Evolutionary conservation across 768 basidiomycete genomes (phyloP).

Genomic region (Calocybe indica): DNA sequence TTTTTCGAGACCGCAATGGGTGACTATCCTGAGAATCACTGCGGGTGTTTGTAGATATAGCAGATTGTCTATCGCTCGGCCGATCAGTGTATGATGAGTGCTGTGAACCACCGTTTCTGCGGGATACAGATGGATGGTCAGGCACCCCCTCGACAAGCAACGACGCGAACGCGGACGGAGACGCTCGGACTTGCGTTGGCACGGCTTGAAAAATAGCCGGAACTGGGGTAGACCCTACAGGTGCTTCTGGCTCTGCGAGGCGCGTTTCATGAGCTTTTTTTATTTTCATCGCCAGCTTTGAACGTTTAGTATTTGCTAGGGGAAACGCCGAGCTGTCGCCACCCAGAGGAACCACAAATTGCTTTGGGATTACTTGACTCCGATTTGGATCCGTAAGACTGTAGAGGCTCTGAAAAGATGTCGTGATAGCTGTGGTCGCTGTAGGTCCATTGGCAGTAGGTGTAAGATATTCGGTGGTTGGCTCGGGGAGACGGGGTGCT

Average conservation of each 20-base stretch:
- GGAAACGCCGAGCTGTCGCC: conserved; percentile 9
- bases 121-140: too few species aligned
- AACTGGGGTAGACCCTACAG: conserved; percentile 21
- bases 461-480: conserved; percentile 62
- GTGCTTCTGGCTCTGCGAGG: conserved; percentile 32
- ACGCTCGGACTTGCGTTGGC: conserved; percentile 55
- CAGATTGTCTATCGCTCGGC: conserved; percentile 16
- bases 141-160: conserved; percentile 50
- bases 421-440: conserved; percentile 82
- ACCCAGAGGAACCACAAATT: conserved; percentile 38
- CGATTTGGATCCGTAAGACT: conserved; percentile 52
- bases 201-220: conserved; percentile 57
- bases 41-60: conserved; percentile 1
- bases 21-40: conserved; percentile 14
- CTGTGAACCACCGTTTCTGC: too few species aligned
- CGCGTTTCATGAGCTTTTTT: conserved; percentile 47
- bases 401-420: conserved; percentile 68
- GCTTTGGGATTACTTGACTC: conserved; percentile 31
- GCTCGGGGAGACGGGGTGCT: conserved; percentile 42
- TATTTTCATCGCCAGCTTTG: conserved; percentile 75
- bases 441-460: conserved; percentile 79
- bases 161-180: conserved; percentile 73
- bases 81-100: too few species aligned
- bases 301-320: conserved; percentile 38
- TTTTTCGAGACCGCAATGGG: conserved; percentile 17